Evolutionary conservation across 2,329 filamentous ascomycete genomes (phyloP).

Genomic region (Verticillium isaacii): DNA sequence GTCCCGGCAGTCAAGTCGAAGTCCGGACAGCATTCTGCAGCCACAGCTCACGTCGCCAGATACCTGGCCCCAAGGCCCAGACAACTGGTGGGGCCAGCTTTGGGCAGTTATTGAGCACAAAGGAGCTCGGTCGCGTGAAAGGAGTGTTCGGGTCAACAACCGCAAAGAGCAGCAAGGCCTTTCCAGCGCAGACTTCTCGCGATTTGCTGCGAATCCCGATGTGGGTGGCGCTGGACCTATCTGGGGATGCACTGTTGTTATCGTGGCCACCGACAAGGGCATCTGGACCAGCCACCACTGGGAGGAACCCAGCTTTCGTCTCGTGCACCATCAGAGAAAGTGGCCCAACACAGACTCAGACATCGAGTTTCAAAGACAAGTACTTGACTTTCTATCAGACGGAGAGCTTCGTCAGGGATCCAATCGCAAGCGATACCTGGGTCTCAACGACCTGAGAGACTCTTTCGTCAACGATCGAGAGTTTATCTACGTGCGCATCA

Average conservation of each 20-base stretch:
- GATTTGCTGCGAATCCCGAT: not conserved
- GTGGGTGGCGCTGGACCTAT: slow-evolving; percentile 4
- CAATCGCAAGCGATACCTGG: not conserved
- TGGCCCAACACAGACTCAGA: slow-evolving; percentile 1
- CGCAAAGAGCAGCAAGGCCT: not conserved
- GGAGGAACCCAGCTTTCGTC: slow-evolving; percentile 2
- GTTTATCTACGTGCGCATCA: slow-evolving; percentile 2
- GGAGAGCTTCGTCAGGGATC: not conserved
- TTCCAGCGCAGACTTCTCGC: slow-evolving; percentile 1
- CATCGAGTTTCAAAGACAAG: not conserved
- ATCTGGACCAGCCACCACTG: slow-evolving; percentile 7
- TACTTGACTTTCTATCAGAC: not conserved
- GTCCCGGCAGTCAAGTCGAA: not conserved
- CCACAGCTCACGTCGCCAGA: not conserved
- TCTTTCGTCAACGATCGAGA: not conserved
- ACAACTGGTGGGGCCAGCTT: slow-evolving; percentile 1
- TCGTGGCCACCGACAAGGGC: slow-evolving; percentile 1
- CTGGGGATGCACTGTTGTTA: slow-evolving; percentile 5
- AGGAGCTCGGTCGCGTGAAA: not conserved
- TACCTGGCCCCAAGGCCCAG: not conserved
- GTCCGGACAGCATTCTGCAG: not conserved
- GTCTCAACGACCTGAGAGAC: not conserved
- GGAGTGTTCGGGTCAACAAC: not conserved
- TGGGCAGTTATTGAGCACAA: not conserved
- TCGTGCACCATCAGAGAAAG: not conserved